These are phyloP conservation scores for Emmonsia crescens DNA, from an alignment of 2,329 filamentous ascomycete genomes.

Conservation along the genomic window DNA sequence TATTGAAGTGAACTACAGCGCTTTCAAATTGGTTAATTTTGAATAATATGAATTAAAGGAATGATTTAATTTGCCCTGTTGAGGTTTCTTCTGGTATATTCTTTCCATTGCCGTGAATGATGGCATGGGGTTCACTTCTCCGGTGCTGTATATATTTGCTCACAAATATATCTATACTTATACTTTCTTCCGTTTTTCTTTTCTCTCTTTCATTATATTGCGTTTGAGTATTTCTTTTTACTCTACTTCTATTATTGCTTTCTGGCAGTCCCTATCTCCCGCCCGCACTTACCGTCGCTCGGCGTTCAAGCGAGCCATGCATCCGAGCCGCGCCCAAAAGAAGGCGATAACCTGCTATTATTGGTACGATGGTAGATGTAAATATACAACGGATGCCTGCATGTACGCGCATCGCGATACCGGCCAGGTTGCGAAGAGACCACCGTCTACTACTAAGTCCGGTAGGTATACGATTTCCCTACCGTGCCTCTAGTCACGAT, in stretches of 20 bases:
- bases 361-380: constrained; percentile 21
- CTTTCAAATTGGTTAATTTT: not conserved
- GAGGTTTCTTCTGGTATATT: not conserved
- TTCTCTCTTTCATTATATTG: not conserved
- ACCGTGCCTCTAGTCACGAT: not conserved
- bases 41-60: not conserved
- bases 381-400: constrained; percentile 17
- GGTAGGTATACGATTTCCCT: constrained; percentile 3
- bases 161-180: not conserved
- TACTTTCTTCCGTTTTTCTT: not conserved
- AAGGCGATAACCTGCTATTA: constrained; percentile 25
- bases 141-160: not conserved
- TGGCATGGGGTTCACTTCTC: not conserved
- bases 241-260: not conserved
- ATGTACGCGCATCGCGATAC: constrained; percentile 22
- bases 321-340: constrained; percentile 3
- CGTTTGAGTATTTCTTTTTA: not conserved
- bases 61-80: not conserved
- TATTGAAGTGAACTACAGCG: not conserved
- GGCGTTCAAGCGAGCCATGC: not conserved
- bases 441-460: constrained; percentile 5
- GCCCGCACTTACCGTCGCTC: not conserved
- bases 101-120: not conserved
- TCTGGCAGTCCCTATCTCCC: not conserved
- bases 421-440: constrained; percentile 13